Evolutionary conservation across 2,329 filamentous ascomycete species (phyloP).

Genomic region (Myriosclerotinia duriaeana): DNA sequence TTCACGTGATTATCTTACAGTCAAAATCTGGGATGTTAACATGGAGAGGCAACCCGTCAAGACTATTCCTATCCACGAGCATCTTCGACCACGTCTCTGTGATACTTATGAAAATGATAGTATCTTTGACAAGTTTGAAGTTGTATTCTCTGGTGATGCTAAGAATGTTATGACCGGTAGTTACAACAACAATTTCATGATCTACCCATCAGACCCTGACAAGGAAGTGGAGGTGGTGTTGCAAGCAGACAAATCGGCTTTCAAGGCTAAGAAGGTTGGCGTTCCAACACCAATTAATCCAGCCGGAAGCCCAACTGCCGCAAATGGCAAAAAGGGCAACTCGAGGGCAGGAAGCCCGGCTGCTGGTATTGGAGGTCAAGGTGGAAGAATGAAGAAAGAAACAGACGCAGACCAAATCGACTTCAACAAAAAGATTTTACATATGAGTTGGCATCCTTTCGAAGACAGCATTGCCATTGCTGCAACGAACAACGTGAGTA

Average conservation of each 20-base stretch:
- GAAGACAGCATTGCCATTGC: constrained; percentile 99
- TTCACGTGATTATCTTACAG: constrained; percentile 94
- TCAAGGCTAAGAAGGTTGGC: constrained; percentile 99
- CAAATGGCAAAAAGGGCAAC: constrained; percentile 79
- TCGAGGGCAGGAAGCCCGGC: constrained; percentile 88
- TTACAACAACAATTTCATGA: constrained; percentile 99
- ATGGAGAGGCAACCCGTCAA: constrained; percentile 98
- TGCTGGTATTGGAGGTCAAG: constrained; percentile 68
- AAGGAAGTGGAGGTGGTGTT: constrained; percentile 97
- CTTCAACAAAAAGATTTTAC: constrained; percentile 99
- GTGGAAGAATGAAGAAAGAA: constrained; percentile 96
- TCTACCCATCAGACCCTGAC: constrained; percentile 93
- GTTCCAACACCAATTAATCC: constrained; percentile 95
- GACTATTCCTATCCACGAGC: constrained; percentile 98
- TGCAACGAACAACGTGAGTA: constrained; percentile 95
- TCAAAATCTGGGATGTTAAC: constrained; percentile 99
- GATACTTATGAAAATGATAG: constrained; percentile 99
- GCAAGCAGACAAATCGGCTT: constrained; percentile 97
- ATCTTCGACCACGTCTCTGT: constrained; percentile 87
- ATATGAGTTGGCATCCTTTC: constrained; percentile 99
- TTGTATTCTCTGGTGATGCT: constrained; percentile 95
- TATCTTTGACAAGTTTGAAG: constrained; percentile 99
- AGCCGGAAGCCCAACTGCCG: constrained; percentile 67
- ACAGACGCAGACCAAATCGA: constrained; percentile 99
- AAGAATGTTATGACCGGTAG: constrained; percentile 99